Conservation (phyloP, 441 rosid species). For the Aquilaria agallochum region DNA sequence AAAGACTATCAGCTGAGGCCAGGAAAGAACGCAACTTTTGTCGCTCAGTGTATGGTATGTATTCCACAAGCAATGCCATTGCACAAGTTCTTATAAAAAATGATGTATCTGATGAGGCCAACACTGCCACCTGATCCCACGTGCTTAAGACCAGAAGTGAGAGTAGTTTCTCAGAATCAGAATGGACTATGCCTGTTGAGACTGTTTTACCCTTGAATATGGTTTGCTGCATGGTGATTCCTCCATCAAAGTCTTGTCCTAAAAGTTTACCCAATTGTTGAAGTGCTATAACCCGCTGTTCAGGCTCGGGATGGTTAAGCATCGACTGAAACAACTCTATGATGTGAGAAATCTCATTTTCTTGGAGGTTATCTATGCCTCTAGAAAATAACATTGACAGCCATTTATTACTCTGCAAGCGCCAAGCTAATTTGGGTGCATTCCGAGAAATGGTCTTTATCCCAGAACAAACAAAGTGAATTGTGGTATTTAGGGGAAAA, state of each 20-base stretch:
- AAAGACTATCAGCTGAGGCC: slow-evolving; percentile 56
- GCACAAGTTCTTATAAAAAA: slow-evolving; percentile 54
- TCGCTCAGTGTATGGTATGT: slow-evolving; percentile 51
- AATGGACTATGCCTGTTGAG: slow-evolving; percentile 28
- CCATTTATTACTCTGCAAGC: slow-evolving; percentile 75
- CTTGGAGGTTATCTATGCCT: slow-evolving; percentile 44
- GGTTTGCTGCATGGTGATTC: slow-evolving; percentile 28
- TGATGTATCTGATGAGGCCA: slow-evolving; percentile 63
- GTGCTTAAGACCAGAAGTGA: slow-evolving; percentile 61
- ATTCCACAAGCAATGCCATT: slow-evolving; percentile 66
- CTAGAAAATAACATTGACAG: slow-evolving; percentile 42
- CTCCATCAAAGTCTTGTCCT: slow-evolving; percentile 50
- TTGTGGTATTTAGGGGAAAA: slow-evolving; percentile 43
- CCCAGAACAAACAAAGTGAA: slow-evolving; percentile 43
- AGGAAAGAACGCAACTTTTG: slow-evolving; percentile 68
- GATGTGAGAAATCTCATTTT: slow-evolving; percentile 46
- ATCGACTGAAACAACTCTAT: slow-evolving; percentile 50
- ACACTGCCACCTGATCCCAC: slow-evolving; percentile 65
- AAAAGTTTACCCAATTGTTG: slow-evolving; percentile 60
- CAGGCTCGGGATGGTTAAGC: slow-evolving; percentile 80
- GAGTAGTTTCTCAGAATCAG: slow-evolving; percentile 43
- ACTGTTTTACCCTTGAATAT: slow-evolving; percentile 27
- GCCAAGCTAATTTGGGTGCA: slow-evolving; percentile 81
- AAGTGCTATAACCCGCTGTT: slow-evolving; percentile 69
- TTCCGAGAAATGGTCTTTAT: slow-evolving; percentile 41